Percentiles rank a stretch among this genome's conserved stretches.
phyloP scores from a whole-genome alignment of 306 rosid species.

The Nissolia schottii region DNA sequence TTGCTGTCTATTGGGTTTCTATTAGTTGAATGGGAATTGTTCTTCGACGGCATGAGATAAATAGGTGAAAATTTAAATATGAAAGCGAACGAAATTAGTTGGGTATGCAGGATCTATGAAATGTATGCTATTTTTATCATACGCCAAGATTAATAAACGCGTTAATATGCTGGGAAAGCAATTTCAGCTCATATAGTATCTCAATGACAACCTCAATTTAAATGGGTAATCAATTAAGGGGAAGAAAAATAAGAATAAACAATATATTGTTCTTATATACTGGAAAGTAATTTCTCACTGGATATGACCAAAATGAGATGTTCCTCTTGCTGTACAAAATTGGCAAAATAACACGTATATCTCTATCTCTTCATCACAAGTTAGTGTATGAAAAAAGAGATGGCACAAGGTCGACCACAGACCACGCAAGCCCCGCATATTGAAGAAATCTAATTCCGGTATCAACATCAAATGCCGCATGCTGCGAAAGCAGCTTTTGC shows the following conservation, averaged over 20 bases:
- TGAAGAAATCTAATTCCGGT: slow-evolving; percentile 87
- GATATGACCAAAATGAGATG: background rate
- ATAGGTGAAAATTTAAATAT: background rate
- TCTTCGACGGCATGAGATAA: background rate
- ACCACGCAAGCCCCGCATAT: slow-evolving; percentile 91
- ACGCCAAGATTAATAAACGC: background rate
- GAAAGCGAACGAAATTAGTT: background rate
- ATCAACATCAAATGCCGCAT: slow-evolving; percentile 70
- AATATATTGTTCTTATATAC: background rate
- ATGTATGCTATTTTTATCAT: too few relatives aligned
- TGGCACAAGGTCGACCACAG: slow-evolving; percentile 93
- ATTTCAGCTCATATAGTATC: background rate
- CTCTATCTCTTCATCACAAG: slow-evolving; percentile 37
- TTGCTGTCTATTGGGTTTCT: background rate
- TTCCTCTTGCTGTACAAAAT: slow-evolving; percentile 15
- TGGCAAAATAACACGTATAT: background rate
- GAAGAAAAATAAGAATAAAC: too few relatives aligned
- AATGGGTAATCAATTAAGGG: too few relatives aligned
- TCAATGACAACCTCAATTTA: too few relatives aligned
- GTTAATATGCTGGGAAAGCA: background rate
- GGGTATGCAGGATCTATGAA: background rate
- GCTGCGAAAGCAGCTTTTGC: slow-evolving; percentile 49
- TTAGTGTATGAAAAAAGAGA: slow-evolving; percentile 53
- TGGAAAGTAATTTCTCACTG: background rate
- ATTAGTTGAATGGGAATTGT: background rate